Evolutionary conservation across 345 rosid species (phyloP), one percentile per base, ranked within the genome.

Genomic region (Arabis alpina): DNA sequence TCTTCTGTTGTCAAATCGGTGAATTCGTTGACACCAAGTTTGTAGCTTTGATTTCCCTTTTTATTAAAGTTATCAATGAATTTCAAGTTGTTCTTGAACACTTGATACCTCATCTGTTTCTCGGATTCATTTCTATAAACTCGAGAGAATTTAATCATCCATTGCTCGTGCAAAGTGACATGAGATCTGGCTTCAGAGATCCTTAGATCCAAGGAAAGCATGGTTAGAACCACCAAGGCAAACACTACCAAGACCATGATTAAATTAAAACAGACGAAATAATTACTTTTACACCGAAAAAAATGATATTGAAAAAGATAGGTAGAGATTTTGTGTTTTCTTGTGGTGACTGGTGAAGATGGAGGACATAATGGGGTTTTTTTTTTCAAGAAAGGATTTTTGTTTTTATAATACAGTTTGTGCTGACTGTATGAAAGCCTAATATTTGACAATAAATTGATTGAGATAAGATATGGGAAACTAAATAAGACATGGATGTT

Each of bases 1-100:
- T 90, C 96, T 8, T 81, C 93, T 9, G 77, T 30, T 1, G 82
- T 81, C 55, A 69, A 25, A 76, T 86, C 93, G 0, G 88, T 80
- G 60, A 86, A 90, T 64, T 73, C 68, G 70, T 87, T 87, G 54
- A 84, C 77, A 23, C 79, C 78, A 36, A 90, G 84, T 68, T 79
- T 80, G 69, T 73, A 87, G 36, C 85, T 59, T 68, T 68, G 73
- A 57, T 56, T 64, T 10, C 41, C 77, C 3, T 56, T 80, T 6
- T 16, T 44, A 44, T 82, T 80, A 52, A 78, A 80, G 9, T 75
- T 36, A 34, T 82, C 81, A 10, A 84, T 67, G 56, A 44, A 78
- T 36, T 78, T 43, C n/a, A 80, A 36, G 54, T 80, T 80, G 37
- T 63, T 61, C 48, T 59, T 58, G 61, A 80, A 80, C 51, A 83